Conservation (phyloP, 305 asterid genomes). For the Fraxinus latifolia region DNA sequence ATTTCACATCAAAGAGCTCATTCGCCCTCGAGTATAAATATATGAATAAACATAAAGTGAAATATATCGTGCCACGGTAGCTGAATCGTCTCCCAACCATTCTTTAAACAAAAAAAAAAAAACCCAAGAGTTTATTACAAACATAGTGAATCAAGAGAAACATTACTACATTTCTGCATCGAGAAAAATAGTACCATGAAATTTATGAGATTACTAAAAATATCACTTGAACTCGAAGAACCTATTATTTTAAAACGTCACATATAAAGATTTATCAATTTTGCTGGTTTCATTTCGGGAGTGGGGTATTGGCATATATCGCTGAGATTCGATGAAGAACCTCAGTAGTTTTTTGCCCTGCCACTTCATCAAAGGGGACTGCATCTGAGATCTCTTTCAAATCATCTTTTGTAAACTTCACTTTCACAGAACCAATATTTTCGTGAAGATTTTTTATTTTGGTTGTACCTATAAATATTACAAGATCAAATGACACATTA, state of each 20-base stretch:
- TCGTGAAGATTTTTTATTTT: conserved; percentile 50
- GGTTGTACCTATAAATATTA: conserved; percentile 45
- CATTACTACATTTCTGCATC: neutral
- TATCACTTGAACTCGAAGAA: neutral
- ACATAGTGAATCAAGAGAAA: neutral
- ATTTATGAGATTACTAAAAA: neutral
- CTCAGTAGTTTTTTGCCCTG: conserved; percentile 31
- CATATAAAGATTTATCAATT: neutral
- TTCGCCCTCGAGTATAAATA: neutral
- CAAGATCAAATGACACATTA: neutral
- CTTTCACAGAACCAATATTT: conserved; percentile 38
- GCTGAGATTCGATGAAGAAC: conserved; percentile 26
- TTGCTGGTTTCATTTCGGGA: conserved; percentile 15
- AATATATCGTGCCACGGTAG: neutral
- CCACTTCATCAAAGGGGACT: conserved; percentile 44
- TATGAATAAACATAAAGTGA: neutral
- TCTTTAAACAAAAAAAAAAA: neutral
- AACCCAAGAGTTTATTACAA: too few species aligned
- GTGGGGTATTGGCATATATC: conserved; percentile 45
- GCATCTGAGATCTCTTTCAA: conserved; percentile 35
- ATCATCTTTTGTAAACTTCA: conserved; percentile 40
- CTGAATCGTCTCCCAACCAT: neutral
- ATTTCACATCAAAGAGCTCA: neutral
- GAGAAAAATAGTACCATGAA: neutral
- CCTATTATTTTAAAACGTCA: neutral